These are phyloP conservation scores for Gracilariopsis chorda DNA, from an alignment of 23 red algal species.

Conservation along the genomic window DNA sequence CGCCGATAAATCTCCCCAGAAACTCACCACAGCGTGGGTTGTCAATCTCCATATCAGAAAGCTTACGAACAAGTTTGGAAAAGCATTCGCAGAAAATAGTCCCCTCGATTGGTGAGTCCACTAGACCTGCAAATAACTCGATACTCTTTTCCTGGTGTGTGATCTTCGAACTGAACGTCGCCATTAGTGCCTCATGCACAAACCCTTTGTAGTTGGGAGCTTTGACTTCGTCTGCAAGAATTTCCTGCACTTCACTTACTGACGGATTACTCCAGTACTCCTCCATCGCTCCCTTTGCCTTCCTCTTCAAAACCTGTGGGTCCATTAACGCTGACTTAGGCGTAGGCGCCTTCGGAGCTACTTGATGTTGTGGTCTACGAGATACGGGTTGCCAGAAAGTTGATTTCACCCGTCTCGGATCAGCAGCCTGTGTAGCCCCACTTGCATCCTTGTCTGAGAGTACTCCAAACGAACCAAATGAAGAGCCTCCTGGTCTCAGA, in stretches of 20 bases:
- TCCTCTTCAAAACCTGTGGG: conserved; percentile 19
- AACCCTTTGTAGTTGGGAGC: conserved; percentile 52
- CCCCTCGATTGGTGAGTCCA: not conserved
- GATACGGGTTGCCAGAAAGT: not conserved
- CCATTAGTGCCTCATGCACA: conserved; percentile 44
- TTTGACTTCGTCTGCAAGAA: conserved; percentile 40
- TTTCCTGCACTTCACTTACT: conserved; percentile 7
- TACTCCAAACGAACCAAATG: not conserved
- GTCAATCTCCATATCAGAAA: conserved; percentile 76
- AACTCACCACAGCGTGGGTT: conserved; percentile 51
- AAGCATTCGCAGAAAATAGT: not conserved
- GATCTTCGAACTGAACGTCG: conserved; percentile 34
- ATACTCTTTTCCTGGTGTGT: conserved; percentile 22
- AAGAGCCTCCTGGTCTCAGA: conserved; percentile 13
- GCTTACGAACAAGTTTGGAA: not conserved
- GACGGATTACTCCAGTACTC: conserved; percentile 34
- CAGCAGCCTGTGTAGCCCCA: not conserved
- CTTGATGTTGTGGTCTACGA: not conserved
- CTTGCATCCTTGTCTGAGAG: not conserved
- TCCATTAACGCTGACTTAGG: conserved; percentile 41
- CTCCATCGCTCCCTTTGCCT: conserved; percentile 3
- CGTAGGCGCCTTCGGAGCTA: conserved; percentile 5
- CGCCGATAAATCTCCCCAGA: conserved; percentile 31
- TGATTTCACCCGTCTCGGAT: not conserved
- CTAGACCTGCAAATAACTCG: conserved; percentile 18